Percentiles rank a stretch among this genome's conserved stretches.
phyloP scores from a whole-genome alignment of 768 basidiomycete species.

The Psilocybe sp. region DNA sequence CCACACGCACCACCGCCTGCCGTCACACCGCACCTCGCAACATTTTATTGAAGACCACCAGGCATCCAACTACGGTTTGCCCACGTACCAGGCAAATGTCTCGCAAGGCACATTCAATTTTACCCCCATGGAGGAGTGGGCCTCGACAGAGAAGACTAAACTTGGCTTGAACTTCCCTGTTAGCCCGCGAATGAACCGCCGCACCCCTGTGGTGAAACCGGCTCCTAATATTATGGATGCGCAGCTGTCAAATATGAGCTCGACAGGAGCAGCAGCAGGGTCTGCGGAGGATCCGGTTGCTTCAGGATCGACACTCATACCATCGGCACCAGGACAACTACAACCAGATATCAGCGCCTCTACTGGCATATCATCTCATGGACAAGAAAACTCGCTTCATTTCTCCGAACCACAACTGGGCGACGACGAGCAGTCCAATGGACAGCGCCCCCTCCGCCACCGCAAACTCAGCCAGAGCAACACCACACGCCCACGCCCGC shows the following conservation, averaged over 20 bases:
- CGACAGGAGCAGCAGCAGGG: too few relatives aligned
- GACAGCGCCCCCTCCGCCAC: slow-evolving; percentile 53
- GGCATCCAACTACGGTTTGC: slow-evolving; percentile 46
- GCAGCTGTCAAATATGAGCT: too few relatives aligned
- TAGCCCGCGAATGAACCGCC: slow-evolving; percentile 35
- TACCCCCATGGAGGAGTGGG: slow-evolving; percentile 72
- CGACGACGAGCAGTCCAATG: slow-evolving; percentile 21
- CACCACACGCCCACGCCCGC: slow-evolving; percentile 53
- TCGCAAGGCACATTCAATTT: slow-evolving; percentile 71
- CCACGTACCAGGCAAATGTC: slow-evolving; percentile 65
- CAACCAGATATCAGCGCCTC: background rate
- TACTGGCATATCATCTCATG: background rate
- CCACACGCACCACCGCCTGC: slow-evolving; percentile 35
- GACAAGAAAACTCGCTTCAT: slow-evolving; percentile 8
- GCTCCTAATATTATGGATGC: background rate
- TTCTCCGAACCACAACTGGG: slow-evolving; percentile 1
- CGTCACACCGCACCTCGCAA: slow-evolving; percentile 37
- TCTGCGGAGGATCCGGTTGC: too few relatives aligned
- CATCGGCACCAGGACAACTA: slow-evolving; percentile 3
- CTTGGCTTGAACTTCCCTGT: slow-evolving; percentile 56
- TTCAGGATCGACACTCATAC: background rate
- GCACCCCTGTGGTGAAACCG: slow-evolving; percentile 15
- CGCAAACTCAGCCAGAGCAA: slow-evolving; percentile 88
- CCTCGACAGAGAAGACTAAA: slow-evolving; percentile 60
- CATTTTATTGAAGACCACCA: slow-evolving; percentile 42